phyloP scores from a whole-genome alignment of 2,329 filamentous ascomycete genomes.

The Pestalotiopsis sp. region DNA sequence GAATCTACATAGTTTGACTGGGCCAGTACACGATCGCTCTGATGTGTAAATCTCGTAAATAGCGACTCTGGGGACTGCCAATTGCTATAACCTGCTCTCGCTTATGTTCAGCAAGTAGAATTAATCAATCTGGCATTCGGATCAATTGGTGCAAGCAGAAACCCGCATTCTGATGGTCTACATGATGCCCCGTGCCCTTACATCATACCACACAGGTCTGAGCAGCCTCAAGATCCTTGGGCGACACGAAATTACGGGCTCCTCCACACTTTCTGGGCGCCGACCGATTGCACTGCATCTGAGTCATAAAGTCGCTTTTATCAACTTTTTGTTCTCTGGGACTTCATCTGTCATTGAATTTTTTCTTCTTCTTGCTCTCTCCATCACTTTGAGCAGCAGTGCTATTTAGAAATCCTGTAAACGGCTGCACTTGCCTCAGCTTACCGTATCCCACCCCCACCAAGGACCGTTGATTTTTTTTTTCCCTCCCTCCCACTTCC shows the following conservation, averaged over 20 bases:
- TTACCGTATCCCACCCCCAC: background rate
- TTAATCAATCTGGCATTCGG: background rate
- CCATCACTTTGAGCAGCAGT: background rate
- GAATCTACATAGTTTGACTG: no score
- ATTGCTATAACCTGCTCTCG: background rate
- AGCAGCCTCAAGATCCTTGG: background rate
- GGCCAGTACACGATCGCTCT: no score
- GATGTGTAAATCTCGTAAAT: background rate
- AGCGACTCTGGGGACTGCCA: background rate
- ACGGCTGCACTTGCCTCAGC: background rate
- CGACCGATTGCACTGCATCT: background rate
- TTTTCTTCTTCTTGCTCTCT: background rate
- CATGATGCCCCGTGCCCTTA: background rate
- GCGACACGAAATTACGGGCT: background rate
- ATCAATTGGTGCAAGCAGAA: background rate
- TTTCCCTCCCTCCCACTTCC: background rate
- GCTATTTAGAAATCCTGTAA: background rate
- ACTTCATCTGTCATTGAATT: background rate
- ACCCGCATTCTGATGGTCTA: background rate
- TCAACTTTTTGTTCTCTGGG: background rate
- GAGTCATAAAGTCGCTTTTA: constrained; percentile 2
- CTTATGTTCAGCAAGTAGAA: background rate
- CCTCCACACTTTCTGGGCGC: constrained; percentile 6
- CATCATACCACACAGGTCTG: background rate
- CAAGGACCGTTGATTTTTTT: background rate